A percentile compares a stretch with the other conserved stretches of the same genome.
These are phyloP conservation scores for Chytridiales sp. DNA, from an alignment of 371 early-diverging fungal genomes.

Conservation along the genomic window DNA sequence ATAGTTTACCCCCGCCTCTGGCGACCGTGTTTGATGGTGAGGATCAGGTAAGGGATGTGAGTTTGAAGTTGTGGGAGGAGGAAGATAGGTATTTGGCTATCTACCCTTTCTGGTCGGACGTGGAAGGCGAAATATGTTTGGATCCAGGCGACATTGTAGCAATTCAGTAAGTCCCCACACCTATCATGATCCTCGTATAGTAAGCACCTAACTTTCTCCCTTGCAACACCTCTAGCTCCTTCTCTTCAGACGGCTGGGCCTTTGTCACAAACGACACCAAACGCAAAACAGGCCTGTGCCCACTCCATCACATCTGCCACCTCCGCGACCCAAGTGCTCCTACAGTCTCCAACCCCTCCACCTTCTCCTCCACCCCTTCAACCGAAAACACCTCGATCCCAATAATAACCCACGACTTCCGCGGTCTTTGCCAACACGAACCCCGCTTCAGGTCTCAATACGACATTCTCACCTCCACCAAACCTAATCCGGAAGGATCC, in stretches of 20 bases:
- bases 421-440: constrained; percentile 1
- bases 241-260: constrained; percentile 1
- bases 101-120: constrained; percentile 2
- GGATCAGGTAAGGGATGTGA: not conserved
- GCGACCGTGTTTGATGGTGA: not conserved
- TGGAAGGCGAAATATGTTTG: not conserved
- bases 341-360: not conserved
- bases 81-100: not conserved
- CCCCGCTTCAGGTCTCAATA: not conserved
- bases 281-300: not conserved
- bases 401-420: not conserved
- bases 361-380: not conserved
- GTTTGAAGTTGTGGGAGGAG: not conserved
- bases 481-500: not conserved
- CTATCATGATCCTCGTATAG: not conserved
- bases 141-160: not conserved
- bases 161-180: not conserved
- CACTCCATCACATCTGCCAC: not conserved
- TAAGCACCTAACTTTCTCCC: not conserved
- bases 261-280: not conserved
- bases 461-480: not conserved
- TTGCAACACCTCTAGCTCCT: not conserved
- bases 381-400: not conserved
- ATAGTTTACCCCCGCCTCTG: not conserved
- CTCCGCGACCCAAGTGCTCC: not conserved